A percentile compares a stretch with the other conserved stretches of the same genome.
Evolutionary conservation across 2,329 filamentous ascomycete species (phyloP).

Genomic region (Byssoonygena ceratinophila): DNA sequence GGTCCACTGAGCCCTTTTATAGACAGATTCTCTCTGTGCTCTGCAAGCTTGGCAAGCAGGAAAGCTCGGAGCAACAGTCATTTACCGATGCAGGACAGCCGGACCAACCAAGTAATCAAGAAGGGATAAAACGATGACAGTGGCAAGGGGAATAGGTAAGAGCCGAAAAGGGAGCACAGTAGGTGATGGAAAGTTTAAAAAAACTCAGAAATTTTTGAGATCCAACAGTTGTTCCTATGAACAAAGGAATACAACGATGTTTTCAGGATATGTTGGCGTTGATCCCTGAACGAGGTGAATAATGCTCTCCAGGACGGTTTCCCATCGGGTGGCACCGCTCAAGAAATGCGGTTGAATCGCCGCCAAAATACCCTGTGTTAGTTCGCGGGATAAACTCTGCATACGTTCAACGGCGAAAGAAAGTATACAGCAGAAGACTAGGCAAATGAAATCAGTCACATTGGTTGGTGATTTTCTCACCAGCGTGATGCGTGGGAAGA

Average conservation of each 20-base stretch:
- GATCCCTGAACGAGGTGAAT: conserved; percentile 5
- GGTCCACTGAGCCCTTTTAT: conserved; percentile 7
- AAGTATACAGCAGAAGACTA: background rate
- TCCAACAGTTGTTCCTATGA: background rate
- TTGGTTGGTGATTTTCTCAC: conserved; percentile 6
- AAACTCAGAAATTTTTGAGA: conserved; percentile 9
- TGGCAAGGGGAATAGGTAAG: background rate
- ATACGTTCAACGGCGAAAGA: background rate
- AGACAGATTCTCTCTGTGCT: background rate
- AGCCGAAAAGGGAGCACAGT: conserved; percentile 5
- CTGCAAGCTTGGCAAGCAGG: conserved; percentile 2
- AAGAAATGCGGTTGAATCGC: conserved; percentile 6
- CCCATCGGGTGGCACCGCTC: conserved; percentile 5
- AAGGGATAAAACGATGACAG: background rate
- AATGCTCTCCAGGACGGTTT: background rate
- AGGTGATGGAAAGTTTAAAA: background rate
- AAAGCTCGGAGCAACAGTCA: conserved; percentile 1
- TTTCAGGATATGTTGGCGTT: conserved; percentile 7
- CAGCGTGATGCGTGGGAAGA: conserved; percentile 8
- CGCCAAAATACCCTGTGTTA: conserved; percentile 9
- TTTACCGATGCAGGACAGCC: background rate
- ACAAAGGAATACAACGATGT: conserved; percentile 9
- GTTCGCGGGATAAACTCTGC: conserved; percentile 10
- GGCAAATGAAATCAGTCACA: conserved; percentile 9
- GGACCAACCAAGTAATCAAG: background rate